Evolutionary conservation across 2,329 filamentous ascomycete genomes (phyloP), one percentile per base, ranked within the genome.

Genomic region (Fusarium annulatum): DNA sequence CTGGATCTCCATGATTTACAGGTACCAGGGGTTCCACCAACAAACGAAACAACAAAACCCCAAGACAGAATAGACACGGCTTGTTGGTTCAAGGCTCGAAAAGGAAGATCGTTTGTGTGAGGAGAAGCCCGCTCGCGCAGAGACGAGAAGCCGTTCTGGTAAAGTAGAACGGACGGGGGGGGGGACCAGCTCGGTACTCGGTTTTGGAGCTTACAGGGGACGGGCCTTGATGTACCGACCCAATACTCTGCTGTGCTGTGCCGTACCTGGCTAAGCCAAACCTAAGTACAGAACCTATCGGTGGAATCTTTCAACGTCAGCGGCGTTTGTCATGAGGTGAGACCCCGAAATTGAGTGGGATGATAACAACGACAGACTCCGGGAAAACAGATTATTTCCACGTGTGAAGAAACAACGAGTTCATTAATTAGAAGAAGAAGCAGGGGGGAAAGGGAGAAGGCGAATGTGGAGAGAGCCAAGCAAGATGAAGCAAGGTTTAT

Each of bases 1-100:
- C 55, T 83, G 82, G 59, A 83, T 81, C 77, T 83, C 82, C 82
- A 83, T 83, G 55, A 34, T 61, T 72, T 30, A 30, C 23, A 52
- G 21, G n/a, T 28, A 52, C 30, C 49, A 38, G 33, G 61, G 55
- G 52, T 60, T 60, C 68, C 61, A 69, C 61, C 65, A 66, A 48
- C 39, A 42, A 46, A 43, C 39, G 53, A 48, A 46, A 46, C 26
- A 4, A 26, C 7, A 21, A 65, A 42, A 28, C 8, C 28, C 43
- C 39, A 23, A 63, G 30, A 30, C 19, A 38, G 15, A 8, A 34
- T 43, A n/a, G 18, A 15, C 10, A 48, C 19, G 23, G 19, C 56
- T 46, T 45, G 66, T 36, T 42, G 33, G 39, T 46, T 53, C 61
- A 73, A 38, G 23, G 39, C 48, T 62, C 66, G 36, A 41, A 45